Conservation (phyloP, 1,139 yeast genomes). For the Suhomyces bokatorum region DNA sequence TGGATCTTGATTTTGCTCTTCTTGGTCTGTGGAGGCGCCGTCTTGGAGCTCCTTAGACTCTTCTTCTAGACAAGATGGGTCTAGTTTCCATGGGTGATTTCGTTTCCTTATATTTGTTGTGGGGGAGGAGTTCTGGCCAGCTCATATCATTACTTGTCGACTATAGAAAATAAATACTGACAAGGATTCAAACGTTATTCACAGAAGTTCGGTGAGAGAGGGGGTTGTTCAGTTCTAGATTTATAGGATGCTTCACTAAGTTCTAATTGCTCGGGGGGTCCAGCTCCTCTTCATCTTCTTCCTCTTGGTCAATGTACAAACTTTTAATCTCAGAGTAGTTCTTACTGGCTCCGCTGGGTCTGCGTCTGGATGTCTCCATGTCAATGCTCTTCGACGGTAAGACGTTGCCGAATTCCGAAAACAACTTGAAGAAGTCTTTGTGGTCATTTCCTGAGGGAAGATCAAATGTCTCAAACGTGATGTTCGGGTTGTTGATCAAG, state of each 20-base stretch:
- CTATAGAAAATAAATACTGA: constrained; percentile 1
- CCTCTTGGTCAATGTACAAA: constrained; percentile 11
- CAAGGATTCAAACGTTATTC: background rate
- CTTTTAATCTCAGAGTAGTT: constrained; percentile 3
- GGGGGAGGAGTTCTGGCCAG: background rate
- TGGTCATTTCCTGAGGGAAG: constrained; percentile 15
- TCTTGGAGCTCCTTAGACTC: constrained; percentile 63
- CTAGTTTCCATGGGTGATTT: too few species aligned
- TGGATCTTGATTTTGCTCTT: constrained; percentile 68
- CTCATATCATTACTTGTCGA: background rate
- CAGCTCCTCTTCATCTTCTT: constrained; percentile 1
- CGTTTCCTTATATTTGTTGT: background rate
- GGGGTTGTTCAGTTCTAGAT: constrained; percentile 1
- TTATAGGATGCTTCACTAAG: background rate
- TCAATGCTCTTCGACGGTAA: constrained; percentile 16
- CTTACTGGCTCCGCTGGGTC: background rate
- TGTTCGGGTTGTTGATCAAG: constrained; percentile 43
- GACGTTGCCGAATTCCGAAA: constrained; percentile 22
- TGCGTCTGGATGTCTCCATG: background rate
- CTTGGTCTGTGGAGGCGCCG: constrained; percentile 80
- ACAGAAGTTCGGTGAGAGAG: background rate
- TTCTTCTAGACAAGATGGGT: constrained; percentile 21
- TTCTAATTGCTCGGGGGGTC: background rate
- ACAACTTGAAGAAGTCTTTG: constrained; percentile 15
- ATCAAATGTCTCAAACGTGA: constrained; percentile 35